Evolutionary conservation across 805 yeast genomes (phyloP), one percentile per base, ranked within the genome.

Genomic region (Zygosaccharomyces pseudorouxii): DNA sequence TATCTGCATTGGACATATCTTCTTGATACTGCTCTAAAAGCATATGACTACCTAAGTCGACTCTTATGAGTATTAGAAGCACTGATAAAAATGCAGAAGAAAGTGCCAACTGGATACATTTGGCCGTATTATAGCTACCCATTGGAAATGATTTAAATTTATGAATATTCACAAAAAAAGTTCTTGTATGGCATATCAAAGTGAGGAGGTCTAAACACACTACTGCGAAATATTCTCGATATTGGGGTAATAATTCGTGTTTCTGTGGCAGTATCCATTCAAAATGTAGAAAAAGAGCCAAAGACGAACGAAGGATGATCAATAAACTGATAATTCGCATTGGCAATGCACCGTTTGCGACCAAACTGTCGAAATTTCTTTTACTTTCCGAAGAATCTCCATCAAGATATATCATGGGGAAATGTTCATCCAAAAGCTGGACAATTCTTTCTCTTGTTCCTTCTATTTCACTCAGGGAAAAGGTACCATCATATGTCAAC

Each of bases 231-330:
- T 59, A 64, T 30, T 52, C 47, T 12, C 37, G 46, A 48, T 55
- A 63, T 28, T 59, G 53, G n/a, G 55, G 54, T 30, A 52, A 40
- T 16, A 30, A 46, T 19, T 44, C 49, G 38, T 47, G 48, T 27
- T 53, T 50, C n/a, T 54, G 47, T 11, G 40, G 22, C 12, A 55
- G 41, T 12, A 49, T 38, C 5, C 50, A 28, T 50, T 65, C 69
- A 39, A 61, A 63, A 53, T 65, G 64, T 20, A 60, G 50, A 36
- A 62, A 60, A 14, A 63, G 23, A 5, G 68, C 60, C 40, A 53
- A 54, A 4, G 66, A 55, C 4, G 63, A 55, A 48, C 68, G 59
- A 18, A 63, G 51, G 37, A 59, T 45, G 45, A 63, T 50, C 38
- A 63, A 45, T 27, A 54, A 52, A 22, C 58, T 54, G 49, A 63